A percentile compares a stretch with the other conserved stretches of the same genome.
Evolutionary conservation across 106 monocot genomes (phyloP).

Genomic region (Phalaenopsis aphrodite): DNA sequence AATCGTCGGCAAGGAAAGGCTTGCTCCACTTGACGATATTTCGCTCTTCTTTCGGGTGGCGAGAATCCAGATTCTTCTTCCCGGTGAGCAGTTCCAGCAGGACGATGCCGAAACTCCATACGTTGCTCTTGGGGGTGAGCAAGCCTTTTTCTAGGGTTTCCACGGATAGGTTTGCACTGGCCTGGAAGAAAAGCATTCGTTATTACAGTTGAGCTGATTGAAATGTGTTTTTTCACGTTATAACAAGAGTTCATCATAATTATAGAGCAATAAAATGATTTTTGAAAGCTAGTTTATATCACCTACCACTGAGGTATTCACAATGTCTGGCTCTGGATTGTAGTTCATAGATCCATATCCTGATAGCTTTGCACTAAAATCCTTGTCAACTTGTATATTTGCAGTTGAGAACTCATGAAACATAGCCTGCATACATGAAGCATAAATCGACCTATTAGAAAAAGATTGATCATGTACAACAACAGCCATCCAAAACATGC

Average conservation of each 20-base stretch:
- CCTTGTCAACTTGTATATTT: constrained; percentile 79
- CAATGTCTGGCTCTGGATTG: constrained; percentile 38
- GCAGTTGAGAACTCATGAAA: constrained; percentile 68
- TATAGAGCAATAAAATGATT: too few species aligned
- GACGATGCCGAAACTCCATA: constrained; percentile 51
- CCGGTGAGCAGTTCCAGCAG: constrained; percentile 53
- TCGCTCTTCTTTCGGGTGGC: constrained; percentile 35
- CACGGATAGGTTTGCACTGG: constrained; percentile 41
- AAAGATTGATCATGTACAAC: too few species aligned
- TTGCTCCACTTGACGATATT: constrained; percentile 52
- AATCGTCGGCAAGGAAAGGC: constrained; percentile 46
- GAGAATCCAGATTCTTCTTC: constrained; percentile 32
- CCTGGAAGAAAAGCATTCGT: constrained; percentile 19
- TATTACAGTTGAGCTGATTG: too few species aligned
- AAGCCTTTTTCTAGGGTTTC: constrained; percentile 71
- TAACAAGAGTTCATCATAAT: too few species aligned
- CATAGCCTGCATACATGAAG: constrained; percentile 46
- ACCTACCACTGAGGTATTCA: constrained; percentile 53
- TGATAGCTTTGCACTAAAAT: constrained; percentile 79
- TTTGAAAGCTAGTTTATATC: background rate
- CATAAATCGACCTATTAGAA: background rate
- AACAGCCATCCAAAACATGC: too few species aligned
- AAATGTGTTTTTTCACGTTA: too few species aligned
- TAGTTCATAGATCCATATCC: constrained; percentile 62
- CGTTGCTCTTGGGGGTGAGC: constrained; percentile 62